Evolutionary conservation across 768 basidiomycete genomes (phyloP).

Genomic region (Pleurotus eryngii): DNA sequence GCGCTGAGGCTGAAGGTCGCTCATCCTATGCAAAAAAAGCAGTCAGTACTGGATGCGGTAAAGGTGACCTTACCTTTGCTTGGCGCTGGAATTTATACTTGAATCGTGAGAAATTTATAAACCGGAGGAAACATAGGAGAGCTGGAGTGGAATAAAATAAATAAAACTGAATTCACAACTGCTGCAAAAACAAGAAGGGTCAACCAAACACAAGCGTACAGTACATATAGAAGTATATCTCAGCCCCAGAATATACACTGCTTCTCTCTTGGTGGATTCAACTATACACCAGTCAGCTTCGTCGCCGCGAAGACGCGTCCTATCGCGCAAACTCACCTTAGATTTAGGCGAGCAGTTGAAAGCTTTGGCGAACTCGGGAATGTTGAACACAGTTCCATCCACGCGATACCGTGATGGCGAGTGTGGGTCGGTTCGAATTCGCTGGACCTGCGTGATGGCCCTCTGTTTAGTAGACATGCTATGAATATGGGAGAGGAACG

Average conservation of each 20-base stretch:
- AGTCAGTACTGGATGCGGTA: too few species aligned
- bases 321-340: constrained; percentile 48
- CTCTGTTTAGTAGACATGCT: background rate
- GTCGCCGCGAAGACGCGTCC: background rate
- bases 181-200: too few species aligned
- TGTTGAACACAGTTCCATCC: constrained; percentile 83
- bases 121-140: too few species aligned
- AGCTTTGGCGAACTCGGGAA: constrained; percentile 83
- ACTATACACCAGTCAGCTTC: constrained; percentile 30
- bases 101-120: too few species aligned
- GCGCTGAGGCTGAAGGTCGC: too few species aligned
- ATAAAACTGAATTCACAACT: too few species aligned
- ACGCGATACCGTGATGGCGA: constrained; percentile 78
- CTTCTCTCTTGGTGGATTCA: constrained; percentile 80
- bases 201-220: background rate
- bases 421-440: constrained; percentile 86
- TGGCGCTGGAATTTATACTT: too few species aligned
- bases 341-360: constrained; percentile 78
- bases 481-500: constrained; percentile 18
- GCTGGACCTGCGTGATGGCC: constrained; percentile 48
- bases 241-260: constrained; percentile 80
- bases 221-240: constrained; percentile 12
- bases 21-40: too few species aligned
- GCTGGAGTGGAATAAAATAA: too few species aligned
- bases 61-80: too few species aligned